phyloP scores from a whole-genome alignment of 768 basidiomycete species.

The Hericium alpestre region DNA sequence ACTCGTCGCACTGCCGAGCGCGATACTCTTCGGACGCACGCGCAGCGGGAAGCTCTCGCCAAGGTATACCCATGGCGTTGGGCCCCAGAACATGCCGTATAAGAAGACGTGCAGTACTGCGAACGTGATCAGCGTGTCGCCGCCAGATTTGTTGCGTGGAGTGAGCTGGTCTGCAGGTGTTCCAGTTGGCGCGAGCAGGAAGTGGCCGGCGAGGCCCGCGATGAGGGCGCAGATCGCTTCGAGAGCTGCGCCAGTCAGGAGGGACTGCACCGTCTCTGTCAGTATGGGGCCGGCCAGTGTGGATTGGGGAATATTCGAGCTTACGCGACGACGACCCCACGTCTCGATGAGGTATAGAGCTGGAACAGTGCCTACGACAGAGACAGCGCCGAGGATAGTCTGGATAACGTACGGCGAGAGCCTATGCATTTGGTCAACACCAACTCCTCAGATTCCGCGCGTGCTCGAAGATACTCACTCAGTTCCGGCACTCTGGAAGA shows the following conservation, averaged over 20 bases:
- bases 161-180: conserved; percentile 41
- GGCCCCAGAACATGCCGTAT: conserved; percentile 70
- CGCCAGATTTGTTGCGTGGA: conserved; percentile 45
- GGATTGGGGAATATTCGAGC: conserved; percentile 1
- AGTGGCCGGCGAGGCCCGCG: conserved; percentile 65
- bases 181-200: conserved; percentile 42
- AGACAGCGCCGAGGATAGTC: conserved; percentile 63
- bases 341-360: conserved; percentile 62
- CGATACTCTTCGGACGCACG: conserved; percentile 68
- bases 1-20: conserved; percentile 57
- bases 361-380: conserved; percentile 62
- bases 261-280: conserved; percentile 28
- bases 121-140: conserved; percentile 61
- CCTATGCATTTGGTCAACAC: conserved; percentile 16
- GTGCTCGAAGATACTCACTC: conserved; percentile 25
- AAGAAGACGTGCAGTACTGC: conserved; percentile 68
- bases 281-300: neutral
- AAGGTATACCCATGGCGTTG: conserved; percentile 62
- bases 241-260: conserved; percentile 52
- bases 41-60: conserved; percentile 77
- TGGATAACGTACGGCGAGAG: conserved; percentile 67
- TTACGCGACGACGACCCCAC: conserved; percentile 60
- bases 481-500: conserved; percentile 68
- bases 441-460: neutral
- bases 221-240: conserved; percentile 56